Conservation (phyloP, 345 rosid species). For the Excoecaria agallocha region DNA sequence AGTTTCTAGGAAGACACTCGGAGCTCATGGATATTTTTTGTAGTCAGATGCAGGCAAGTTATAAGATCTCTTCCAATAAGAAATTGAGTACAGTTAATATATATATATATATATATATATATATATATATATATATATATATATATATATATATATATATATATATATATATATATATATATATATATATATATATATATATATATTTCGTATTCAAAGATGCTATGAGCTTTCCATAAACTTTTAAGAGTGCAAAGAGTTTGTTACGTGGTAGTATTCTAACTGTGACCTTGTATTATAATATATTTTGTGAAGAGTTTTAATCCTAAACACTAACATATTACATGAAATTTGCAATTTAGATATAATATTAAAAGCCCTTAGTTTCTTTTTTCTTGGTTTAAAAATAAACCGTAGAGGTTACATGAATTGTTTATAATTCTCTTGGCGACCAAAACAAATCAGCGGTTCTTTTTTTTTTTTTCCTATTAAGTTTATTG, state of each 20-base stretch:
- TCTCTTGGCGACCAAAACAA: neutral
- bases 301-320: neutral
- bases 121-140: too few species aligned
- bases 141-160: too few species aligned
- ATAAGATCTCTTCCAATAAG: neutral
- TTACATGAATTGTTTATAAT: neutral
- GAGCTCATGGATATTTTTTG: conserved; percentile 61
- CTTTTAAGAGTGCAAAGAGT: neutral
- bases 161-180: too few species aligned
- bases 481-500: neutral
- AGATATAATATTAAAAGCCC: neutral
- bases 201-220: conserved; percentile 8
- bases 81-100: neutral
- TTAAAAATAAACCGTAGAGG: too few species aligned
- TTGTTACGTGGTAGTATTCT: neutral
- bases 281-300: neutral
- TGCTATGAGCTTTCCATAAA: neutral
- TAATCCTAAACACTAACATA: neutral
- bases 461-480: neutral
- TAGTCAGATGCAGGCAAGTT: conserved; percentile 93
- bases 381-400: too few species aligned
- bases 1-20: conserved; percentile 46
- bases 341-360: neutral
- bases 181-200: too few species aligned
- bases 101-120: too few species aligned